These are phyloP conservation scores for Neofusicoccum laricinum DNA, from an alignment of 2,329 filamentous ascomycete species.

Conservation along the genomic window DNA sequence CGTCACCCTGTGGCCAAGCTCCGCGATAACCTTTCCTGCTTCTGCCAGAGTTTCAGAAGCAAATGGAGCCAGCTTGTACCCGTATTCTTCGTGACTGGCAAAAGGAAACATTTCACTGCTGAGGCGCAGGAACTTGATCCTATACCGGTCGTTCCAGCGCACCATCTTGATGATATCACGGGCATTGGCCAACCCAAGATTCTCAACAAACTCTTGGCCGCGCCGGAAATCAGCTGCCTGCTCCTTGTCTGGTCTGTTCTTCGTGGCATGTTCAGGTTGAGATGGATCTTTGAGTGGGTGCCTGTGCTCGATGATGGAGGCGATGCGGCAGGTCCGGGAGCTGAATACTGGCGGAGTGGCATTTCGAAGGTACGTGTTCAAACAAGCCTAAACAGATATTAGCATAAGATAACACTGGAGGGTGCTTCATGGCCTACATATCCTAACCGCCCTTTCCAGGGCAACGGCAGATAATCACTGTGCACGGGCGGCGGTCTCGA, in stretches of 20 bases:
- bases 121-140: conserved; percentile 87
- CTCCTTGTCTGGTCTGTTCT: conserved; percentile 78
- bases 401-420: background rate
- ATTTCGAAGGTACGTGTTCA: conserved; percentile 85
- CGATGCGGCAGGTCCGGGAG: conserved; percentile 86
- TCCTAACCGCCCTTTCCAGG: conserved; percentile 85
- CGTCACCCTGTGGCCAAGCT: conserved; percentile 79
- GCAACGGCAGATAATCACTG: conserved; percentile 77
- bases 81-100: conserved; percentile 81
- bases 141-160: conserved; percentile 86
- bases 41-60: conserved; percentile 74
- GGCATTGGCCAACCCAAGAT: conserved; percentile 76
- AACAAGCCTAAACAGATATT: conserved; percentile 62
- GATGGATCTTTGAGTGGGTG: conserved; percentile 74
- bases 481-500: conserved; percentile 73
- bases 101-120: conserved; percentile 98
- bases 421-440: conserved; percentile 62
- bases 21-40: conserved; percentile 70
- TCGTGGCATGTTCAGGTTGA: conserved; percentile 75
- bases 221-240: conserved; percentile 64
- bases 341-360: conserved; percentile 83
- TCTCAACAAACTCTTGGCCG: conserved; percentile 72
- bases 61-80: conserved; percentile 81
- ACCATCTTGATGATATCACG: conserved; percentile 82
- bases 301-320: conserved; percentile 85